phyloP scores from a whole-genome alignment of 768 basidiomycete species.

The Tulasnella sp. region DNA sequence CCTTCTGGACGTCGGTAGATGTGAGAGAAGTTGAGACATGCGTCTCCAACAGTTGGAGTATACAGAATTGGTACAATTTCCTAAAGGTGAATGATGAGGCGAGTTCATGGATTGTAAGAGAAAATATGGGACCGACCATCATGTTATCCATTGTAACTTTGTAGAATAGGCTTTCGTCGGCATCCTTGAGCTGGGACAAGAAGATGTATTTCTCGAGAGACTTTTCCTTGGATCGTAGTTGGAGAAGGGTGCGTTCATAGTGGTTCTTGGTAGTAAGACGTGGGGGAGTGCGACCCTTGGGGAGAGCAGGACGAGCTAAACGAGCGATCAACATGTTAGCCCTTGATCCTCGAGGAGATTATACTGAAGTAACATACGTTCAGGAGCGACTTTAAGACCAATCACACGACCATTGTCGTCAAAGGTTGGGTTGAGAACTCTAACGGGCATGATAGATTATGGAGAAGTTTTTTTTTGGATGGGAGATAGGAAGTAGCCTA shows the following conservation, averaged over 20 bases:
- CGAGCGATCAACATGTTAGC: conserved; percentile 12
- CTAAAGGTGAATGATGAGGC: conserved; percentile 19
- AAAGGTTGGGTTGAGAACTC: conserved; percentile 57
- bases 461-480: background rate
- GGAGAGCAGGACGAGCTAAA: conserved; percentile 33
- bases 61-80: conserved; percentile 73
- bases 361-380: conserved; percentile 33
- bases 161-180: conserved; percentile 68
- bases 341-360: conserved; percentile 12
- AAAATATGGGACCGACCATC: conserved; percentile 32
- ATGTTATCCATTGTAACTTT: conserved; percentile 57
- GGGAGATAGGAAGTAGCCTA: no score
- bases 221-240: conserved; percentile 62
- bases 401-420: conserved; percentile 50
- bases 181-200: conserved; percentile 57
- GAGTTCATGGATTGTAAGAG: background rate
- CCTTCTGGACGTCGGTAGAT: conserved; percentile 47
- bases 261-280: conserved; percentile 42
- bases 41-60: conserved; percentile 86
- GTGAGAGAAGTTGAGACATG: conserved; percentile 70
- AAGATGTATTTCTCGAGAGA: conserved; percentile 77
- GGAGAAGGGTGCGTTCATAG: conserved; percentile 44
- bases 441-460: conserved; percentile 9
- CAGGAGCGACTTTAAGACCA: conserved; percentile 41
- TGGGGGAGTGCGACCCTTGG: conserved; percentile 49